phyloP scores from a whole-genome alignment of 148 eudicot genomes.

The Oxyria digyna region DNA sequence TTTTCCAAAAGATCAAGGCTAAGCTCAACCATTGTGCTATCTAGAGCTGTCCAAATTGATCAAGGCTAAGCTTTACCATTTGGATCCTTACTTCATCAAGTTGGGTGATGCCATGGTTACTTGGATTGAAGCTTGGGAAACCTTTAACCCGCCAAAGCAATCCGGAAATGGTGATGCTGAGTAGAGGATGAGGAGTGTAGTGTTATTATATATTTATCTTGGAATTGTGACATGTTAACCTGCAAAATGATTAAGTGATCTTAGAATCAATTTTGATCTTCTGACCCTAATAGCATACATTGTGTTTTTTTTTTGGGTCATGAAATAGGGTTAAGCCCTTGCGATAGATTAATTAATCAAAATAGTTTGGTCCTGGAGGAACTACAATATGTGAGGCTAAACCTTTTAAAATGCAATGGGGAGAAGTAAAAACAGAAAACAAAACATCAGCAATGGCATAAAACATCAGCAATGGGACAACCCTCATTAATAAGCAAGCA shows the following conservation, averaged over 20 bases:
- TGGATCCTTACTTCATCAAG: constrained; percentile 10
- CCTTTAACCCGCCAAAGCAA: not conserved
- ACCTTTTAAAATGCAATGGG: too few species aligned
- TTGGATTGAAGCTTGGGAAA: constrained; percentile 7
- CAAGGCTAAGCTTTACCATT: not conserved
- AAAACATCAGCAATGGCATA: too few species aligned
- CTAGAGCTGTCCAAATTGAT: constrained; percentile 3
- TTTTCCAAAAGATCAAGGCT: constrained; percentile 5
- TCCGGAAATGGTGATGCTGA: not conserved
- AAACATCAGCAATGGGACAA: too few species aligned
- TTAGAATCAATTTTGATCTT: not conserved
- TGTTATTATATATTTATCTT: not conserved
- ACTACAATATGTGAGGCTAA: too few species aligned
- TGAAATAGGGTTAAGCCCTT: too few species aligned
- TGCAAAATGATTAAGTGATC: not conserved
- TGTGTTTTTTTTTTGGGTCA: too few species aligned
- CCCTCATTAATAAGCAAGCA: too few species aligned
- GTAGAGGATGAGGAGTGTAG: not conserved
- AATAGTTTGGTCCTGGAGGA: too few species aligned
- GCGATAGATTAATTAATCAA: too few species aligned
- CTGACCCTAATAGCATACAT: too few species aligned
- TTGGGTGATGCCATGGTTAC: constrained; percentile 9
- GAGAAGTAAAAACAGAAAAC: too few species aligned
- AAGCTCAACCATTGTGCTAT: constrained; percentile 1
- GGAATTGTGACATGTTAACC: not conserved